phyloP scores from a whole-genome alignment of 2,329 filamentous ascomycete genomes.

The Aspergillus novofumigatus region DNA sequence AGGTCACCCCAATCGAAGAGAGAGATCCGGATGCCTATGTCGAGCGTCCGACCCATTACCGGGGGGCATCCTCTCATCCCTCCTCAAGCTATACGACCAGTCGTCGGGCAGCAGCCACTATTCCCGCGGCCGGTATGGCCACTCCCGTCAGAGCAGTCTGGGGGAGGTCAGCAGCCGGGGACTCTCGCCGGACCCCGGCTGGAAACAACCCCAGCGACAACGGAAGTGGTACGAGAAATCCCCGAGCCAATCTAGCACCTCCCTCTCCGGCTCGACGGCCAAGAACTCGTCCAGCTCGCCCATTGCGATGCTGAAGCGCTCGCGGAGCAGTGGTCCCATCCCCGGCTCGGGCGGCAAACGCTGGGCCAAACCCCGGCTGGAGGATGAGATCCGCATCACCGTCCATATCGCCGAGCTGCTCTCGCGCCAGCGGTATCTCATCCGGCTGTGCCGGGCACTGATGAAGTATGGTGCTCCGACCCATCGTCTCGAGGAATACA shows the following conservation, averaged over 20 bases:
- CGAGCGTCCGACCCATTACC: slow-evolving; percentile 63
- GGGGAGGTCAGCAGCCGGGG: slow-evolving; percentile 28
- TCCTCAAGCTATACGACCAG: slow-evolving; percentile 66
- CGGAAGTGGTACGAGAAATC: slow-evolving; percentile 42
- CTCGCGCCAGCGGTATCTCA: slow-evolving; percentile 75
- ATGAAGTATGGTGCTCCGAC: slow-evolving; percentile 93
- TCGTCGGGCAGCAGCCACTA: slow-evolving; percentile 29
- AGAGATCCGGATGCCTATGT: slow-evolving; percentile 59
- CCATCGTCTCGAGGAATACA: slow-evolving; percentile 85
- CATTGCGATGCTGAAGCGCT: slow-evolving; percentile 31
- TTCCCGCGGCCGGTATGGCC: slow-evolving; percentile 23
- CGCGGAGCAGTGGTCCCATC: slow-evolving; percentile 33
- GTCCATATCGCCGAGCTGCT: slow-evolving; percentile 66
- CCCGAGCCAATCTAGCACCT: slow-evolving; percentile 32
- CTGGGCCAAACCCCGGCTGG: slow-evolving; percentile 30
- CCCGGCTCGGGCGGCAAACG: slow-evolving; percentile 23
- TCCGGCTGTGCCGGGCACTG: slow-evolving; percentile 78
- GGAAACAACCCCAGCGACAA: slow-evolving; percentile 23
- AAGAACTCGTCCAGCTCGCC: slow-evolving; percentile 28
- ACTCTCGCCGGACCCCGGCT: slow-evolving; percentile 29
- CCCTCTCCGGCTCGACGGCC: slow-evolving; percentile 27
- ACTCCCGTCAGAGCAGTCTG: slow-evolving; percentile 29
- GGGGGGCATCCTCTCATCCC: slow-evolving; percentile 68
- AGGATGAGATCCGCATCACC: slow-evolving; percentile 56
- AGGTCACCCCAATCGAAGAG: slow-evolving; percentile 32